These are phyloP conservation scores for Gamarada debralockiae DNA, from an alignment of 495 filamentous ascomycete genomes.

Conservation along the genomic window DNA sequence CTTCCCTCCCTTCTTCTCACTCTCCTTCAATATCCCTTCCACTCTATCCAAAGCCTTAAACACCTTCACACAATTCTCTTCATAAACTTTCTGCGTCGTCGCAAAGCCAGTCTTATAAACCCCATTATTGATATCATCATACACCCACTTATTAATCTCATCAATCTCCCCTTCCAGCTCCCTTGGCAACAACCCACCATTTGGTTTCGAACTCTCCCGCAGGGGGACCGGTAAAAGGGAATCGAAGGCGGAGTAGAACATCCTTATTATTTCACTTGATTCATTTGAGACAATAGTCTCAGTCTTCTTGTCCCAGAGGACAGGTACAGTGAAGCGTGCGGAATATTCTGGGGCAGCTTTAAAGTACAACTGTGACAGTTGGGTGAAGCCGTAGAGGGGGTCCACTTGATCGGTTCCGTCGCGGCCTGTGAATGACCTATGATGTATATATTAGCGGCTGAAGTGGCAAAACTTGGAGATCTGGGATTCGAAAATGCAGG, in stretches of 20 bases:
- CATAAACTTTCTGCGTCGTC: constrained; percentile 69
- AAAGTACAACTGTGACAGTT: constrained; percentile 64
- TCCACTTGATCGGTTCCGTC: constrained; percentile 44
- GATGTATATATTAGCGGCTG: no score
- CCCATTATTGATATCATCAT: constrained; percentile 81
- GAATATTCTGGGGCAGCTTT: constrained; percentile 60
- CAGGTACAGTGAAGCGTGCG: constrained; percentile 73
- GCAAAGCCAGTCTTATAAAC: constrained; percentile 58
- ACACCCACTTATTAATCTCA: constrained; percentile 73
- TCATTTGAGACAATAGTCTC: constrained; percentile 29
- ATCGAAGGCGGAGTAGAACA: constrained; percentile 71
- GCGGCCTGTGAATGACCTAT: no score
- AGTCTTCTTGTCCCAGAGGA: constrained; percentile 70
- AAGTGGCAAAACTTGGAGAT: no score
- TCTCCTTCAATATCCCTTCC: constrained; percentile 55
- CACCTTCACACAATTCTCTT: constrained; percentile 57
- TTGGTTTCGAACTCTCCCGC: constrained; percentile 45
- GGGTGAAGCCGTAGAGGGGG: constrained; percentile 51
- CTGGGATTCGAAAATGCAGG: no score
- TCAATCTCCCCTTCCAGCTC: constrained; percentile 60
- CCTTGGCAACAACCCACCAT: constrained; percentile 59
- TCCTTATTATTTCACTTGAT: constrained; percentile 70
- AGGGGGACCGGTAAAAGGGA: constrained; percentile 56
- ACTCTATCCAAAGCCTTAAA: constrained; percentile 69
- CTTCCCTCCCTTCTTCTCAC: constrained; percentile 34